phyloP scores from a whole-genome alignment of 148 eudicot genomes.

The Camellia granthamiana region DNA sequence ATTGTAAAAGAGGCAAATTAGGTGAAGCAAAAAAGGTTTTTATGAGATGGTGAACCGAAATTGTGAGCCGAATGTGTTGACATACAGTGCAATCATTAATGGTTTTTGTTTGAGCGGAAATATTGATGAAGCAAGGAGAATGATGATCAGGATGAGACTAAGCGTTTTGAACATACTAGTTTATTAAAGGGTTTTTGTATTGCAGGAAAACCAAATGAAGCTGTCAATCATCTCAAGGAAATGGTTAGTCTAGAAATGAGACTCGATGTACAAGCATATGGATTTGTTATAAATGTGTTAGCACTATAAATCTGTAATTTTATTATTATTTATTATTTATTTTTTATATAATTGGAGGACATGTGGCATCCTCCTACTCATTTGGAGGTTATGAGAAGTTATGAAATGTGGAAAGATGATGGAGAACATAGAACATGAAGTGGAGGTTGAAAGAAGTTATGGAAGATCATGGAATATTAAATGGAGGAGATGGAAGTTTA shows the following conservation, averaged over 20 bases:
- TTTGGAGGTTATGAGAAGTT: no score
- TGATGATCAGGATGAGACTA: conserved; percentile 43
- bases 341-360: no score
- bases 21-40: conserved; percentile 24
- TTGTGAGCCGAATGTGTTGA: conserved; percentile 29
- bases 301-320: no score
- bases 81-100: conserved; percentile 38
- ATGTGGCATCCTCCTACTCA: no score
- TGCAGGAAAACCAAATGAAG: conserved; percentile 41
- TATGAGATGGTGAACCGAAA: conserved; percentile 24
- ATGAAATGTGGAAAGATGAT: no score
- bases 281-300: conserved; percentile 26
- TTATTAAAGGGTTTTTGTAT: conserved; percentile 46
- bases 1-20: conserved; percentile 25
- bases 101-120: conserved; percentile 39
- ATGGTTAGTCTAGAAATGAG: conserved; percentile 32
- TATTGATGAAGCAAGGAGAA: conserved; percentile 38
- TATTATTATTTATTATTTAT: no score
- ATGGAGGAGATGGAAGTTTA: no score
- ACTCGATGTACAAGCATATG: conserved; percentile 35
- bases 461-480: no score
- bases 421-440: no score
- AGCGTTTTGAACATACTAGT: conserved; percentile 40
- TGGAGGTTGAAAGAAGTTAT: no score
- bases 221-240: conserved; percentile 35